A percentile compares a stretch with the other conserved stretches of the same genome.
Conservation (phyloP, 176 grass and related monocot species). For the Eragrostis curvula region DNA sequence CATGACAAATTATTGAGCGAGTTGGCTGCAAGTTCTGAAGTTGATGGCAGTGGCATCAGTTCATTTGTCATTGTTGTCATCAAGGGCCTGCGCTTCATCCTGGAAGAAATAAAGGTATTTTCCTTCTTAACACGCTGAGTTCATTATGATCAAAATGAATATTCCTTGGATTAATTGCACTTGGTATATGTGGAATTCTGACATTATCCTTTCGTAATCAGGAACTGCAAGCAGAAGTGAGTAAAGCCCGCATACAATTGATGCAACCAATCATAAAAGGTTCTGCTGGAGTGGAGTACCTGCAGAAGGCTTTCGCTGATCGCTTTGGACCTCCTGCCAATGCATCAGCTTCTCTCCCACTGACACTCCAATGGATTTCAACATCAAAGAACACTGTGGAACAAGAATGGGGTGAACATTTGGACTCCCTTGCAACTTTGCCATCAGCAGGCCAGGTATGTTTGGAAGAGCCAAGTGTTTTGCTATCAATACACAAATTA, state of each 20-base stretch:
- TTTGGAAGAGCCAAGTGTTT: neutral
- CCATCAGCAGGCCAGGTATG: slow-evolving; percentile 60
- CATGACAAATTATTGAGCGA: slow-evolving; percentile 76
- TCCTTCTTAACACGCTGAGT: slow-evolving; percentile 30
- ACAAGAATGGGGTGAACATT: slow-evolving; percentile 78
- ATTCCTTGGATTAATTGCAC: neutral
- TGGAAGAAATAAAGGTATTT: slow-evolving; percentile 88
- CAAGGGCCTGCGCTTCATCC: slow-evolving; percentile 83
- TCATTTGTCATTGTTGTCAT: slow-evolving; percentile 75
- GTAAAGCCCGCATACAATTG: slow-evolving; percentile 75
- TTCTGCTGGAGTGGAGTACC: slow-evolving; percentile 81
- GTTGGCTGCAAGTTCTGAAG: slow-evolving; percentile 62
- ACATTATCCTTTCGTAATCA: slow-evolving; percentile 46
- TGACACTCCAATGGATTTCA: slow-evolving; percentile 63
- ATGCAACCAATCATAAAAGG: slow-evolving; percentile 83
- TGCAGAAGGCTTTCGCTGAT: slow-evolving; percentile 87
- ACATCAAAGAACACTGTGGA: slow-evolving; percentile 38
- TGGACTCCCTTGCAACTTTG: slow-evolving; percentile 49
- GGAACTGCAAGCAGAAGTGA: slow-evolving; percentile 83
- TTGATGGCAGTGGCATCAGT: slow-evolving; percentile 44
- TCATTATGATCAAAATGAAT: neutral
- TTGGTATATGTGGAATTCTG: neutral
- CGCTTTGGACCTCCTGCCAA: slow-evolving; percentile 59
- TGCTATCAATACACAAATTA: neutral
- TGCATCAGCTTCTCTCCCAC: slow-evolving; percentile 57